Percentiles rank a stretch among this genome's conserved stretches.
phyloP scores from a whole-genome alignment of 495 filamentous ascomycete species.

The Saxispiralis lemnorum region DNA sequence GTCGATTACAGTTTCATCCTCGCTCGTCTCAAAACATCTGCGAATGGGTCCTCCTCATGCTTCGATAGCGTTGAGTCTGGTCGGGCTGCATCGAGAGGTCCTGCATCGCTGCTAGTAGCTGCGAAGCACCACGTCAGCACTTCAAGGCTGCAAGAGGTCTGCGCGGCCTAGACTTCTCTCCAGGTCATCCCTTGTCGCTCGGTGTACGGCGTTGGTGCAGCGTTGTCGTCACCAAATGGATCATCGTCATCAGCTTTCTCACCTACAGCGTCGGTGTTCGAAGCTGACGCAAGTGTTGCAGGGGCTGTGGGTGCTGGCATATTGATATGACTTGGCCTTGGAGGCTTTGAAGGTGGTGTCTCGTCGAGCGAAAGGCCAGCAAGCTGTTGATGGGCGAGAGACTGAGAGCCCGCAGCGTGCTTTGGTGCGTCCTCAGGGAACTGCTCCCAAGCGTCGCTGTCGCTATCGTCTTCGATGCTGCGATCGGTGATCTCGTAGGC shows the following conservation, averaged over 20 bases:
- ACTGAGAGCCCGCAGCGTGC: background rate
- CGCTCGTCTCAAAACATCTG: too few relatives aligned
- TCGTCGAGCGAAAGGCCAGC: constrained; percentile 21
- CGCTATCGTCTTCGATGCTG: constrained; percentile 89
- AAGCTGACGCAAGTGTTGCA: constrained; percentile 22
- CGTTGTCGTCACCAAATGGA: constrained; percentile 65
- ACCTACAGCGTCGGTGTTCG: constrained; percentile 23
- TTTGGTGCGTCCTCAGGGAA: constrained; percentile 3
- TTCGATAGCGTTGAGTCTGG: too few relatives aligned
- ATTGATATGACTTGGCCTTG: constrained; percentile 19
- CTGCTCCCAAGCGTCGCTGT: constrained; percentile 45
- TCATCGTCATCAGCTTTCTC: constrained; percentile 43
- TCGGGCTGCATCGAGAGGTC: too few relatives aligned
- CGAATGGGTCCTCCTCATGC: too few relatives aligned
- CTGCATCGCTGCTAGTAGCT: too few relatives aligned
- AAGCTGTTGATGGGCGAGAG: constrained; percentile 10
- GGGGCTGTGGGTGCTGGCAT: constrained; percentile 27
- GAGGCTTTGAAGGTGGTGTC: constrained; percentile 21
- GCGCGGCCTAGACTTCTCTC: constrained; percentile 20
- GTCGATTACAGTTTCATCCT: too few relatives aligned
- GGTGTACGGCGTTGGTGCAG: constrained; percentile 39
- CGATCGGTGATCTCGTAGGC: constrained; percentile 88
- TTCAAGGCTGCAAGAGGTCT: too few relatives aligned
- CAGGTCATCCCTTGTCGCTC: constrained; percentile 40
- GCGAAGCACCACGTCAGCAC: too few relatives aligned